Conservation (phyloP, 2,329 filamentous ascomycete species). For the Penicillium freii region DNA sequence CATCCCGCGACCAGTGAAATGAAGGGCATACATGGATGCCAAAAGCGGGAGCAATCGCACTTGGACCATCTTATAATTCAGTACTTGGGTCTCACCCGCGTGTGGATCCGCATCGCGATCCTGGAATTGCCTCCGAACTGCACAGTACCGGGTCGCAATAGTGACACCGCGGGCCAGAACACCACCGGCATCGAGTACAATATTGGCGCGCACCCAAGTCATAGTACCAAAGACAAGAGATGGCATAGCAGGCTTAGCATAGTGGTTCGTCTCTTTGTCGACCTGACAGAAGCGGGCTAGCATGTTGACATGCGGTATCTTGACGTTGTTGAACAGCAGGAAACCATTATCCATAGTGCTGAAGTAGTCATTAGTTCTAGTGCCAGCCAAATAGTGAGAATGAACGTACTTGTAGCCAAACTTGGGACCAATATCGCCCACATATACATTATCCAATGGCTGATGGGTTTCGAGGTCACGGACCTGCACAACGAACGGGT, state of each 20-base stretch:
- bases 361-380: slow-evolving; percentile 7
- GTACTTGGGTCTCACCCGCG: slow-evolving; percentile 67
- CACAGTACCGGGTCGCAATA: slow-evolving; percentile 71
- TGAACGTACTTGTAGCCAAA: slow-evolving; percentile 64
- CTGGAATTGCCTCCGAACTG: slow-evolving; percentile 74
- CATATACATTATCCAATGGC: slow-evolving; percentile 66
- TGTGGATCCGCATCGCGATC: slow-evolving; percentile 64
- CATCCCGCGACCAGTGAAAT: slow-evolving; percentile 76
- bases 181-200: slow-evolving; percentile 70
- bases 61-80: slow-evolving; percentile 81
- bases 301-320: slow-evolving; percentile 73
- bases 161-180: slow-evolving; percentile 73
- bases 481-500: slow-evolving; percentile 76
- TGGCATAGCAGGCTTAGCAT: slow-evolving; percentile 64
- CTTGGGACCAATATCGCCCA: slow-evolving; percentile 79
- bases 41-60: slow-evolving; percentile 69
- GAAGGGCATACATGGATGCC: slow-evolving; percentile 72
- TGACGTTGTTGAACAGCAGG: slow-evolving; percentile 72
- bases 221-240: slow-evolving; percentile 72
- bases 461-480: slow-evolving; percentile 68
- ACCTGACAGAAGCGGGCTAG: slow-evolving; percentile 68
- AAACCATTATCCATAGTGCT: slow-evolving; percentile 79
- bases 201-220: slow-evolving; percentile 71
- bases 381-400: not conserved
- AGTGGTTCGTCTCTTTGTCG: slow-evolving; percentile 66